phyloP scores from a whole-genome alignment of 768 basidiomycete species.

The Boletus subcaerulescens region DNA sequence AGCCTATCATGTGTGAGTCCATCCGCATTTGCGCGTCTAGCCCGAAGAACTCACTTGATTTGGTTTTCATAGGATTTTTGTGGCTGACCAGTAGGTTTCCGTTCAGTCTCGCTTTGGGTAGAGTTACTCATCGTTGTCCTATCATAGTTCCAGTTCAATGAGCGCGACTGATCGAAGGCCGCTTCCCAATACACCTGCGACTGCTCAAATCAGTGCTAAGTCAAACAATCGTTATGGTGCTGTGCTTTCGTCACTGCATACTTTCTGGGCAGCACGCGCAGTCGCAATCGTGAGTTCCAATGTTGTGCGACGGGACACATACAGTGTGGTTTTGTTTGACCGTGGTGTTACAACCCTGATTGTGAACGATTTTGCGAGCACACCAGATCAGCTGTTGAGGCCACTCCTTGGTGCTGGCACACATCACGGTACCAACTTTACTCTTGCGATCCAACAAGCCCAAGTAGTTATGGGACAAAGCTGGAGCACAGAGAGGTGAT shows the following conservation, averaged over 20 bases:
- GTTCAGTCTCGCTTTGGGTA: not conserved
- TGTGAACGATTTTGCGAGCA: constrained; percentile 45
- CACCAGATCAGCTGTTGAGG: constrained; percentile 44
- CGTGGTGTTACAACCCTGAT: constrained; percentile 20
- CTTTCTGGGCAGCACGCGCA: constrained; percentile 55
- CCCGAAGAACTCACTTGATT: not conserved
- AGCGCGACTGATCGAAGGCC: constrained; percentile 37
- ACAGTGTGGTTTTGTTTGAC: constrained; percentile 52
- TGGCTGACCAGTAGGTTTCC: constrained; percentile 43
- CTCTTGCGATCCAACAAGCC: constrained; percentile 36
- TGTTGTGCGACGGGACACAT: constrained; percentile 46
- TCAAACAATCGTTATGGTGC: constrained; percentile 56
- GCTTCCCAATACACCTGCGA: constrained; percentile 41
- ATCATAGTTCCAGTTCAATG: constrained; percentile 53
- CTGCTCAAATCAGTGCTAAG: constrained; percentile 33
- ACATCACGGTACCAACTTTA: constrained; percentile 43
- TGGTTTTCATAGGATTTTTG: constrained; percentile 42
- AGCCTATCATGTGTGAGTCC: constrained; percentile 57
- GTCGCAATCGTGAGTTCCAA: constrained; percentile 31
- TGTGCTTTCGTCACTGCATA: constrained; percentile 52
- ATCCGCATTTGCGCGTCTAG: accelerated
- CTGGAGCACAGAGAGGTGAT: constrained; percentile 52
- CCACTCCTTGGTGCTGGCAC: constrained; percentile 33
- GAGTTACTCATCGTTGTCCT: not conserved
- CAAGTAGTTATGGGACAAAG: constrained; percentile 39